Conservation (phyloP, 441 rosid species). For the Daphne laureola region DNA sequence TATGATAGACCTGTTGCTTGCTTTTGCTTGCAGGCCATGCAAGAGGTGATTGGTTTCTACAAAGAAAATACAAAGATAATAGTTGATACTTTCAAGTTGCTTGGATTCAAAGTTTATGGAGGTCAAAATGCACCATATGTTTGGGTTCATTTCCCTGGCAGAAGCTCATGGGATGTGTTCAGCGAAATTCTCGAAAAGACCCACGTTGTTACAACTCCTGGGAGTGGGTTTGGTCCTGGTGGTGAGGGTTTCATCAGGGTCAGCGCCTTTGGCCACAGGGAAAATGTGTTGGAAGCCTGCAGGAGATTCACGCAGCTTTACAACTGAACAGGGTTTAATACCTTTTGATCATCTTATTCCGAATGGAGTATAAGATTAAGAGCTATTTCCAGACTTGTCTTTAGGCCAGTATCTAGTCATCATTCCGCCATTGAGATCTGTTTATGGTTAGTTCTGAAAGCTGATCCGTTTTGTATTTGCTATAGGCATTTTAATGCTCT, state of each 20-base stretch:
- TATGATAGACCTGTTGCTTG: conserved; percentile 1
- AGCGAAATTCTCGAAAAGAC: conserved; percentile 89
- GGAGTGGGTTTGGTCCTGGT: conserved; percentile 94
- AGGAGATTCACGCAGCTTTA: conserved; percentile 88
- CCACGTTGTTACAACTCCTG: conserved; percentile 91
- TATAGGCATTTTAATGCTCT: too few species aligned
- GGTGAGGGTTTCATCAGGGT: conserved; percentile 94
- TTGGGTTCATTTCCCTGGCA: conserved; percentile 95
- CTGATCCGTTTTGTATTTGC: too few species aligned
- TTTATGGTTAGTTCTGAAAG: too few species aligned
- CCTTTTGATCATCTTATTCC: neutral
- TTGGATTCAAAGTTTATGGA: conserved; percentile 77
- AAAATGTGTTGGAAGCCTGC: conserved; percentile 90
- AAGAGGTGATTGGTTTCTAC: conserved; percentile 79
- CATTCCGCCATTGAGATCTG: too few species aligned
- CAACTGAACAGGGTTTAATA: conserved; percentile 36
- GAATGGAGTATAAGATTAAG: neutral
- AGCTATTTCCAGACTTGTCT: neutral
- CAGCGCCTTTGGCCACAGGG: conserved; percentile 91
- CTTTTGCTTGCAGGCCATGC: conserved; percentile 62
- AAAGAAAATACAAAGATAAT: conserved; percentile 82
- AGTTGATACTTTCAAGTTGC: conserved; percentile 69
- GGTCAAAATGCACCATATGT: conserved; percentile 87
- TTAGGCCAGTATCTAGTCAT: neutral
- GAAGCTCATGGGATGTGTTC: conserved; percentile 94